These are phyloP conservation scores for Artemisia annua DNA, from an alignment of 129 eudicot species.

Conservation along the genomic window DNA sequence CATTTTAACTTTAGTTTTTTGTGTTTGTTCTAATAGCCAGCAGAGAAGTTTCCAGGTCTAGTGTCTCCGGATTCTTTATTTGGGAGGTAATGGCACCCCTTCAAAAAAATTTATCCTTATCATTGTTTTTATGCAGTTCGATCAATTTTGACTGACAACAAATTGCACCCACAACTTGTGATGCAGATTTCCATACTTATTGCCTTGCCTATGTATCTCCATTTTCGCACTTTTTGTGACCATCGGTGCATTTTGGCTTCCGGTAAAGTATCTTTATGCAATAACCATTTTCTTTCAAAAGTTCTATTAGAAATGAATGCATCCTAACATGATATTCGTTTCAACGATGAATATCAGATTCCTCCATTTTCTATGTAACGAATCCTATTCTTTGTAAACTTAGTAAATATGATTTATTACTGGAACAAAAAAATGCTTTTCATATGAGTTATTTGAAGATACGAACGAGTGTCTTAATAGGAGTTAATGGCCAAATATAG, in stretches of 20 bases:
- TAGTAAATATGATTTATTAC: neutral
- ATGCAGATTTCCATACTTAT: slow-evolving; percentile 87
- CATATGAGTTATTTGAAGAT: neutral
- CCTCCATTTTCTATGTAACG: too few relatives aligned
- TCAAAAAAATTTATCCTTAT: neutral
- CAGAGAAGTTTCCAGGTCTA: slow-evolving; percentile 78
- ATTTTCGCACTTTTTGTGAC: slow-evolving; percentile 56
- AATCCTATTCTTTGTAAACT: too few relatives aligned
- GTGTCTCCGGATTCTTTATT: slow-evolving; percentile 69
- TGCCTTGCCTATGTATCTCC: slow-evolving; percentile 80
- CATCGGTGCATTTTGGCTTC: slow-evolving; percentile 65
- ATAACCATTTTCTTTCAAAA: neutral
- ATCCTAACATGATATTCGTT: slow-evolving; percentile 17
- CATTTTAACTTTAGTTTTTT: neutral
- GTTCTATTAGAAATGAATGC: neutral
- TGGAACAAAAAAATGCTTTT: slow-evolving; percentile 1
- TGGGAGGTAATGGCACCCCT: slow-evolving; percentile 59
- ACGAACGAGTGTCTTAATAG: neutral
- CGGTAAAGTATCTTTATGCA: slow-evolving; percentile 50
- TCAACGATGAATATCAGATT: neutral
- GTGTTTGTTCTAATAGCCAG: slow-evolving; percentile 55
- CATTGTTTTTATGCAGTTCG: neutral
- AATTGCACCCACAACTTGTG: slow-evolving; percentile 17
- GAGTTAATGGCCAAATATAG: neutral
- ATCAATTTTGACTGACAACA: slow-evolving; percentile 4